Conservation (phyloP, 2,329 filamentous ascomycete genomes). For the Celoporthe dispersa region DNA sequence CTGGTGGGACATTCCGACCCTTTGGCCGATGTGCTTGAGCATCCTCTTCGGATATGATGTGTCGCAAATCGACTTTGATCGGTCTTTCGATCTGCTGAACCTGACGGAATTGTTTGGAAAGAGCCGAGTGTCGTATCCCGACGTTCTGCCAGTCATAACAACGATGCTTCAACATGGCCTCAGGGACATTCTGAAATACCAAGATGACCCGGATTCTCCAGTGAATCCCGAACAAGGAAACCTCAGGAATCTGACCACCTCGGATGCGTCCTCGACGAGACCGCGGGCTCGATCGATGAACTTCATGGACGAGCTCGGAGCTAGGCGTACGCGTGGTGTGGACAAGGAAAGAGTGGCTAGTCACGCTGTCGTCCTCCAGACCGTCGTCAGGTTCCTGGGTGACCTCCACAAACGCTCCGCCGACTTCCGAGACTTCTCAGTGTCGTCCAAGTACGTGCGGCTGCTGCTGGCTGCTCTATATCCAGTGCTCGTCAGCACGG, state of each 20-base stretch:
- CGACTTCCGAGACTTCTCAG: conserved; percentile 81
- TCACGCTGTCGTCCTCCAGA: conserved; percentile 71
- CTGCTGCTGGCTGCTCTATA: conserved; percentile 81
- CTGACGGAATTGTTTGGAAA: conserved; percentile 76
- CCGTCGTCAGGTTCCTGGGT: conserved; percentile 77
- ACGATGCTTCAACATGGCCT: conserved; percentile 88
- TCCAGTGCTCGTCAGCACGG: conserved; percentile 84
- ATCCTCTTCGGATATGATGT: conserved; percentile 87
- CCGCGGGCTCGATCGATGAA: conserved; percentile 68
- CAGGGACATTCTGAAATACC: conserved; percentile 68
- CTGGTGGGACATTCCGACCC: conserved; percentile 84
- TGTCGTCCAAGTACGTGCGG: conserved; percentile 80
- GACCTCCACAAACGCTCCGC: conserved; percentile 77
- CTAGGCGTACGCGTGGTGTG: conserved; percentile 48
- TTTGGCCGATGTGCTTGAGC: conserved; percentile 89
- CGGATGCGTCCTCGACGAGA: conserved; percentile 39
- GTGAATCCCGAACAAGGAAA: conserved; percentile 33
- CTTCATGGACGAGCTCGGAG: conserved; percentile 62
- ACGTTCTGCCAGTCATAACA: conserved; percentile 78
- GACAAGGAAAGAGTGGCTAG: conserved; percentile 56
- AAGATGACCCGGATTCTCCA: conserved; percentile 64
- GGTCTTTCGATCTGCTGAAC: conserved; percentile 73
- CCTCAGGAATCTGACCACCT: conserved; percentile 33
- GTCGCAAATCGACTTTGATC: conserved; percentile 72
- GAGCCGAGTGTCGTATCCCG: conserved; percentile 72